Conservation (phyloP, 2,329 filamentous ascomycete genomes). For the Colletotrichum destructivum region DNA sequence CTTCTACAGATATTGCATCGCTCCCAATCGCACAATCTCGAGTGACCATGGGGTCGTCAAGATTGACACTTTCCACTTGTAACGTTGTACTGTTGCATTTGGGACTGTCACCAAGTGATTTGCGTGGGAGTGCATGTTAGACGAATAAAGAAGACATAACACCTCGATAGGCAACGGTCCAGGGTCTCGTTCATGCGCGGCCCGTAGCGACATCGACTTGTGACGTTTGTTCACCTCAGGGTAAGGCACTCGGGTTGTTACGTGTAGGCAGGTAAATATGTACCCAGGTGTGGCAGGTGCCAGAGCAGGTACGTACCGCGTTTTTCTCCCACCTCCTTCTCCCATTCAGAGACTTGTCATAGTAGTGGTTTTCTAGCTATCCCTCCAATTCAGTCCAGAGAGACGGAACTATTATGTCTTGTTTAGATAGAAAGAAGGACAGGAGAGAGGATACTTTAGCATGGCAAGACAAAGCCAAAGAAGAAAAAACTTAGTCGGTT, state of each 20-base stretch:
- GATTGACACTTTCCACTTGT: neutral
- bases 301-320: constrained; percentile 4
- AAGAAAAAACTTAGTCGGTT: constrained; percentile 9
- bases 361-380: neutral
- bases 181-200: constrained; percentile 35
- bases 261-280: neutral
- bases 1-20: neutral
- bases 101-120: neutral
- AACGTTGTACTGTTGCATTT: neutral
- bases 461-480: neutral
- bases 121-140: neutral
- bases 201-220: constrained; percentile 24
- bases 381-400: constrained; percentile 4
- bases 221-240: constrained; percentile 31
- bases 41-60: neutral
- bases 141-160: constrained; percentile 1
- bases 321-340: constrained; percentile 2
- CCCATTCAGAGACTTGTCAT: neutral
- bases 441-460: too few species aligned
- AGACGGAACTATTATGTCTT: neutral
- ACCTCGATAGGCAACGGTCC: constrained; percentile 13
- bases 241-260: neutral
- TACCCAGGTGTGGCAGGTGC: neutral
- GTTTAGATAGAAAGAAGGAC: neutral
- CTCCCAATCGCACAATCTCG: neutral